phyloP scores from a whole-genome alignment of 2,329 filamentous ascomycete genomes.

The Gaeumannomyces tritici region DNA sequence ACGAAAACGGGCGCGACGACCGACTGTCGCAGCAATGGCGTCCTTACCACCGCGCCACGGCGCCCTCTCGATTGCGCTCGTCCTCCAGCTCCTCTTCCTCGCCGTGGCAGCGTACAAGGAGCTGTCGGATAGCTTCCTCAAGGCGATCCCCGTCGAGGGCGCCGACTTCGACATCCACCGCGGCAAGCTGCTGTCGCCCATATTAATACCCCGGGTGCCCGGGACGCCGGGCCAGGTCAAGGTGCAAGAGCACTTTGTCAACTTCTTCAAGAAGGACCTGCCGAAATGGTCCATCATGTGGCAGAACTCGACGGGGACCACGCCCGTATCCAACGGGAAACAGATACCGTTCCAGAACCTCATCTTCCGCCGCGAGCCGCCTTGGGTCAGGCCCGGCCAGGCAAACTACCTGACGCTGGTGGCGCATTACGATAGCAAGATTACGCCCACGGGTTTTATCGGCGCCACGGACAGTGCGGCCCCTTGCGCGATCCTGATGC shows the following conservation, averaged over 20 bases:
- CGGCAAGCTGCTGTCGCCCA: slow-evolving; percentile 62
- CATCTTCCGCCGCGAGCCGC: slow-evolving; percentile 68
- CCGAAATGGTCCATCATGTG: slow-evolving; percentile 63
- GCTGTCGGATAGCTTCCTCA: slow-evolving; percentile 58
- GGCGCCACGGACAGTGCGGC: slow-evolving; percentile 78
- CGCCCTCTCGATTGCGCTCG: background rate
- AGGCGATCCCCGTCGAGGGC: slow-evolving; percentile 50
- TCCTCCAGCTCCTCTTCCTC: slow-evolving; percentile 15
- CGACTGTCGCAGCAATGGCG: background rate
- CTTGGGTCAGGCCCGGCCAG: slow-evolving; percentile 61
- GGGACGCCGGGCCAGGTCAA: slow-evolving; percentile 58
- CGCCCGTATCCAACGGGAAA: slow-evolving; percentile 51
- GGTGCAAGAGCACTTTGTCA: slow-evolving; percentile 62
- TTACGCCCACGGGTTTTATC: slow-evolving; percentile 64
- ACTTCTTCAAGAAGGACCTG: slow-evolving; percentile 58
- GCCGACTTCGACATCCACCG: slow-evolving; percentile 57
- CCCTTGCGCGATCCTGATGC: slow-evolving; percentile 77
- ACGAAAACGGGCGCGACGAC: background rate
- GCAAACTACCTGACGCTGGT: slow-evolving; percentile 67
- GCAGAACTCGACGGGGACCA: slow-evolving; percentile 66
- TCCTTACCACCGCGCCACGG: background rate
- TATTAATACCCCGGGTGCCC: slow-evolving; percentile 65
- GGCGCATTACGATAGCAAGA: slow-evolving; percentile 77
- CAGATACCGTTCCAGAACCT: slow-evolving; percentile 69
- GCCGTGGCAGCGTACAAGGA: slow-evolving; percentile 21